These are phyloP conservation scores for Candida chauliodis DNA, from an alignment of 805 yeast species.

Conservation along the genomic window DNA sequence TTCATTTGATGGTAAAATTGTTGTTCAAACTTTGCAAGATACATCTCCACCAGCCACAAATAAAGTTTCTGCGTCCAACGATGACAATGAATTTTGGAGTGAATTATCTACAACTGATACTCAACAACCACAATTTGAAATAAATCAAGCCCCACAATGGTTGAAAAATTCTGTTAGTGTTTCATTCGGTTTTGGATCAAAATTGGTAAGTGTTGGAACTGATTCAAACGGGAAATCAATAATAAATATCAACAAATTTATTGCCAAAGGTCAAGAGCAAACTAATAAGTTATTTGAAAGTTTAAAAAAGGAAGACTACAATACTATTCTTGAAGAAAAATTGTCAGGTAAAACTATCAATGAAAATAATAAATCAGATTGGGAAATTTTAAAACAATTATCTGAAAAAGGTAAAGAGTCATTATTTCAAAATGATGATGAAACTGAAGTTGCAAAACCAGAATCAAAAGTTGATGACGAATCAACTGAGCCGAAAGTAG, in stretches of 20 bases:
- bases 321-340: conserved; percentile 53
- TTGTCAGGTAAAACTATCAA: conserved; percentile 34
- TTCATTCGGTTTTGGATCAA: conserved; percentile 92
- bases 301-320: conserved; percentile 51
- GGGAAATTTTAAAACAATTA: conserved; percentile 58
- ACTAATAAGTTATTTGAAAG: conserved; percentile 50
- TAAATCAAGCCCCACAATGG: conserved; percentile 89
- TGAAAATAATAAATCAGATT: conserved; percentile 51
- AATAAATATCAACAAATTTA: conserved; percentile 42
- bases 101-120: conserved; percentile 64
- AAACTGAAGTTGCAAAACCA: conserved; percentile 14
- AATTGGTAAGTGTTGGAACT: conserved; percentile 56
- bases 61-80: conserved; percentile 35
- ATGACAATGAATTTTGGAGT: conserved; percentile 85
- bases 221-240: conserved; percentile 39
- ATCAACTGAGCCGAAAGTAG: conserved; percentile 6
- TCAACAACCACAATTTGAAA: conserved; percentile 67
- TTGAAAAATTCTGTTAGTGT: conserved; percentile 69
- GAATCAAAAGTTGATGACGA: conserved; percentile 10
- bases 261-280: conserved; percentile 29
- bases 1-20: conserved; percentile 79
- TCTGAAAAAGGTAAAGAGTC: conserved; percentile 48
- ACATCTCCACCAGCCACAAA: conserved; percentile 56
- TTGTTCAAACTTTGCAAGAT: conserved; percentile 85
- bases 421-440: conserved; percentile 35